A percentile compares a stretch with the other conserved stretches of the same genome.
These are phyloP conservation scores for Huntiella omanensis DNA, from an alignment of 2,329 filamentous ascomycete species.

Conservation along the genomic window DNA sequence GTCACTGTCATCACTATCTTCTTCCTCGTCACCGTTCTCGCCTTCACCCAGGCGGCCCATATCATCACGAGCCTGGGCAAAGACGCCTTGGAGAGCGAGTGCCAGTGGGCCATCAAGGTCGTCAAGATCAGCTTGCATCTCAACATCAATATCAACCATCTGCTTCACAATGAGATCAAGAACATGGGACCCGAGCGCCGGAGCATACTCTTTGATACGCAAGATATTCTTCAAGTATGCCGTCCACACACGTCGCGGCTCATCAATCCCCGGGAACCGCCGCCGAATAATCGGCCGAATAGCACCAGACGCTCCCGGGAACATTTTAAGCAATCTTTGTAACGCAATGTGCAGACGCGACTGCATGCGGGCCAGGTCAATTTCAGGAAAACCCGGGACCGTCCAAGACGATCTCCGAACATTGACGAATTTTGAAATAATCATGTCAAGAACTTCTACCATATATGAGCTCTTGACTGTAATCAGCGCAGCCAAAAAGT, in stretches of 20 bases:
- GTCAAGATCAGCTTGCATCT: slow-evolving; percentile 85
- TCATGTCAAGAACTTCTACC: slow-evolving; percentile 53
- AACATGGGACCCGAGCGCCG: slow-evolving; percentile 61
- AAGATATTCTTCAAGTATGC: slow-evolving; percentile 79
- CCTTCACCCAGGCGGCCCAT: slow-evolving; percentile 41
- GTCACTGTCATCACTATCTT: slow-evolving; percentile 45
- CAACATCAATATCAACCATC: slow-evolving; percentile 83
- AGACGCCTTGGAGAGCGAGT: slow-evolving; percentile 34
- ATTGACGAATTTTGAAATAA: slow-evolving; percentile 58
- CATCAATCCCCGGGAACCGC: slow-evolving; percentile 60
- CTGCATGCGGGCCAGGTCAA: slow-evolving; percentile 47
- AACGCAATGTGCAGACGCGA: slow-evolving; percentile 58
- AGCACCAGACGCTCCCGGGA: slow-evolving; percentile 57
- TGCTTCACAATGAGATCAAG: slow-evolving; percentile 68
- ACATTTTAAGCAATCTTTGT: slow-evolving; percentile 57
- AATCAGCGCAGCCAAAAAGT: slow-evolving; percentile 52
- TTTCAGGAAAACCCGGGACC: slow-evolving; percentile 34
- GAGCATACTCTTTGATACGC: slow-evolving; percentile 55
- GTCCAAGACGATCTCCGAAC: slow-evolving; percentile 26
- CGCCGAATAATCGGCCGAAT: slow-evolving; percentile 46
- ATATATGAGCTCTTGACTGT: slow-evolving; percentile 71
- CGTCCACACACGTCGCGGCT: slow-evolving; percentile 61
- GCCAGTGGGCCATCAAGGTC: slow-evolving; percentile 80
- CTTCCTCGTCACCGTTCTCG: slow-evolving; percentile 44
- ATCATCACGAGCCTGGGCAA: slow-evolving; percentile 18